A percentile compares a stretch with the other conserved stretches of the same genome.
Conservation (phyloP, 176 grass and related monocot genomes). For the Rhynchospora breviuscula region DNA sequence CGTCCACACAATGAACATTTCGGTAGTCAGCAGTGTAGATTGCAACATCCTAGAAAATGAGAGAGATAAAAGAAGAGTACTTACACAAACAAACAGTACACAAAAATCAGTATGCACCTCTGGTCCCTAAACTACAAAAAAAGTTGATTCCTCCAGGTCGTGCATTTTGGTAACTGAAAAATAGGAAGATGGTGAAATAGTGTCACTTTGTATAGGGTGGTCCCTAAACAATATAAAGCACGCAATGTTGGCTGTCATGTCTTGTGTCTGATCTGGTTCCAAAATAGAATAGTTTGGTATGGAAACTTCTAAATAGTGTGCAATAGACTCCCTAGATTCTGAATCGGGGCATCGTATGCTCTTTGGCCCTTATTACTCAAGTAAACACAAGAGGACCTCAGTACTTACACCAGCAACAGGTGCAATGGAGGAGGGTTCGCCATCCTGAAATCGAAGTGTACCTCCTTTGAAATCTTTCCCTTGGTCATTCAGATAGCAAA, state of each 20-base stretch:
- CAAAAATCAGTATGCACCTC: background rate
- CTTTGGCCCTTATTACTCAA: background rate
- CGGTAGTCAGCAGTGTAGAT: constrained; percentile 75
- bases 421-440: constrained; percentile 55
- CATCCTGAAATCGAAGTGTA: constrained; percentile 79
- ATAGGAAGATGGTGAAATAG: background rate
- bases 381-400: background rate
- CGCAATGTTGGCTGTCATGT: background rate
- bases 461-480: constrained; percentile 76
- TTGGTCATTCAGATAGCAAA: constrained; percentile 85
- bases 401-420: constrained; percentile 85
- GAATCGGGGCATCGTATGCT: background rate
- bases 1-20: constrained; percentile 83
- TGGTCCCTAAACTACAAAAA: background rate
- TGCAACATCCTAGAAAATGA: constrained; percentile 63
- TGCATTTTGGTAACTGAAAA: background rate
- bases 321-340: background rate
- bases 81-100: constrained; percentile 3
- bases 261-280: background rate
- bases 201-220: background rate
- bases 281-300: background rate
- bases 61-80: background rate
- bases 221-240: constrained; percentile 18
- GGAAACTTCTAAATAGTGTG: background rate
- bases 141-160: background rate